Evolutionary conservation across 2,329 filamentous ascomycete genomes (phyloP), one percentile per base, ranked within the genome.

Genomic region (Alternaria alternata): DNA sequence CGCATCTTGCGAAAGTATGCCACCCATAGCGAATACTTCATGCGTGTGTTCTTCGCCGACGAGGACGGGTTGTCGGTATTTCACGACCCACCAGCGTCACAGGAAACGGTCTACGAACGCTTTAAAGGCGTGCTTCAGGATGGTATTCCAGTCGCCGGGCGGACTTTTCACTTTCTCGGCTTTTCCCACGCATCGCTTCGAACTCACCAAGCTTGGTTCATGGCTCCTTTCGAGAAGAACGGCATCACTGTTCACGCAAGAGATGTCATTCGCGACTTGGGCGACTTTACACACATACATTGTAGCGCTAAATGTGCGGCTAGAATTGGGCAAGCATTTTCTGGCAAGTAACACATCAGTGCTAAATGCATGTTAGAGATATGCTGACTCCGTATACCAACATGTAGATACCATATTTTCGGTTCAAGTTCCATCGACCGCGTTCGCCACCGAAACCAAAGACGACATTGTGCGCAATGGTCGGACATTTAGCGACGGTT

Each of bases 401-500:
- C 30, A 48, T n/a, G 18, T n/a, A 48, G 91, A 96, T 65, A 96
- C 92, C 0, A 86, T 89, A 0, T 88, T 85, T 30, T 86, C 90
- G 0, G 79, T 94, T 89, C 14, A 68, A 71, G 20, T 66, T 59
- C 5, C 64, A 77, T 79, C 53, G 88, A 0, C 87, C 87, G 2
- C 88, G 83, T 42, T 62, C n/a, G 64, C 69, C 4, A 62, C 57
- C 74, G 53, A 67, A 22, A 1, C 67, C 75, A 82, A 88, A 0
- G 64, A 72, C 0, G 88, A 91, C 59, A 80, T 92, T 1, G 80
- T 84, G 59, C 73, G 76, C n/a, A 85, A 84, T 11, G 80, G 77
- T 0, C 84, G 88, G 5, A 83, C 89, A 0, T 96, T 95, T 73
- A 93, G 90, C 61, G 92, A 95, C 71, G 92, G 92, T 12, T 89